Conservation (phyloP, 129 eudicot species). For the Artemisia tridentata region DNA sequence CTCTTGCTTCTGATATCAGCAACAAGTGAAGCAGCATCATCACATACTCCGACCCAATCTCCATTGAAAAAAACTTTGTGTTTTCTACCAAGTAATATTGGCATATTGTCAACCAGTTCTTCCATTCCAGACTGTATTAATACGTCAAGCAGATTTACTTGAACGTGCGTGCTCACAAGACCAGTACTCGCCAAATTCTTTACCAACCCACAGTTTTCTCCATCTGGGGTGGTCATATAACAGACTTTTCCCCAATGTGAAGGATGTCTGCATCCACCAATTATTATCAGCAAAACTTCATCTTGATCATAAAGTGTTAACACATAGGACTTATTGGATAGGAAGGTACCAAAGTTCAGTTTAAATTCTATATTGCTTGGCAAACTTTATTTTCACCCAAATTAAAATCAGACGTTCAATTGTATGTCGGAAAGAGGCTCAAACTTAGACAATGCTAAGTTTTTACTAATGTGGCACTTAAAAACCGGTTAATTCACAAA, state of each 20-base stretch:
- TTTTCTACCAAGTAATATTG: constrained; percentile 42
- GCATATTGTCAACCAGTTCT: constrained; percentile 50
- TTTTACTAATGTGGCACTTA: neutral
- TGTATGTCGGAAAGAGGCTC: neutral
- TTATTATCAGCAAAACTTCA: constrained; percentile 16
- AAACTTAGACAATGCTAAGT: constrained; percentile 8
- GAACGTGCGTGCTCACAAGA: constrained; percentile 55
- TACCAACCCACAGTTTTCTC: constrained; percentile 91
- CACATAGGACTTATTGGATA: neutral
- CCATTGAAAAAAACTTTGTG: constrained; percentile 78
- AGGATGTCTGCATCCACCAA: constrained; percentile 72
- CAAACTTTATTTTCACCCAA: constrained; percentile 14
- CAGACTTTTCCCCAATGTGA: constrained; percentile 95
- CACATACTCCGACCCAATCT: constrained; percentile 79
- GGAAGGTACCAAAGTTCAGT: neutral
- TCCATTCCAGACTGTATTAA: constrained; percentile 65
- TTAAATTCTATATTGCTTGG: neutral
- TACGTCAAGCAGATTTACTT: constrained; percentile 37
- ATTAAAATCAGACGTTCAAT: neutral
- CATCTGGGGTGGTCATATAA: constrained; percentile 89
- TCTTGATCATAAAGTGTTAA: constrained; percentile 1
- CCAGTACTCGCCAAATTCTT: constrained; percentile 86
- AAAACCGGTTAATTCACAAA: neutral
- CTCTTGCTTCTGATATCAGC: constrained; percentile 59
- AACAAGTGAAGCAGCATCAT: constrained; percentile 63